These are phyloP conservation scores for Baorangia bicolor DNA, from an alignment of 768 basidiomycete genomes.

Conservation along the genomic window DNA sequence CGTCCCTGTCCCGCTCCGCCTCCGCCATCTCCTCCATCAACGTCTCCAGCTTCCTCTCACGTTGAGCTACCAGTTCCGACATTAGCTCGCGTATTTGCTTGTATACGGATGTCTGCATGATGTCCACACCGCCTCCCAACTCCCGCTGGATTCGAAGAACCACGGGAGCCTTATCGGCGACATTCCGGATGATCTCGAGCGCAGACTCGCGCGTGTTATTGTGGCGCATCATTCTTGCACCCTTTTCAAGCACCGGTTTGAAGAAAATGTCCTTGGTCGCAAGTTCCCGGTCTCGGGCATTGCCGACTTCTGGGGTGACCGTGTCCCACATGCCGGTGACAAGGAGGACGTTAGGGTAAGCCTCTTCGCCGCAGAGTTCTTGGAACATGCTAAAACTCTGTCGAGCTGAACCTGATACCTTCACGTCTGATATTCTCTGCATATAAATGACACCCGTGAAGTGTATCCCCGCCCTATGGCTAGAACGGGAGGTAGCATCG, in stretches of 20 bases:
- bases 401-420: constrained; percentile 45
- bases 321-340: constrained; percentile 56
- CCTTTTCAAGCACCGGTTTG: constrained; percentile 46
- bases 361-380: constrained; percentile 48
- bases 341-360: constrained; percentile 47
- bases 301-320: constrained; percentile 33
- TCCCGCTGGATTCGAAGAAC: constrained; percentile 55
- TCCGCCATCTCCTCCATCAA: constrained; percentile 47
- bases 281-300: constrained; percentile 45
- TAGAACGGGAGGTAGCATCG: not conserved
- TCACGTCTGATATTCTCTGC: constrained; percentile 50
- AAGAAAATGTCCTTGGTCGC: constrained; percentile 45
- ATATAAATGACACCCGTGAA: constrained; percentile 51
- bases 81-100: constrained; percentile 50
- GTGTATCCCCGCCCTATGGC: constrained; percentile 27
- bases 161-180: constrained; percentile 39
- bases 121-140: constrained; percentile 43
- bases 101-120: constrained; percentile 54
- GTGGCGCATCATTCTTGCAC: constrained; percentile 45
- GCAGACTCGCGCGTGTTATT: constrained; percentile 44
- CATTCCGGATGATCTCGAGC: constrained; percentile 39
- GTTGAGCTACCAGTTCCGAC: constrained; percentile 41
- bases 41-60: constrained; percentile 43
- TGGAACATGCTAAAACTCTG: constrained; percentile 51
- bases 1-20: constrained; percentile 42